A percentile compares a stretch with the other conserved stretches of the same genome.
Conservation (phyloP, 768 basidiomycete species). For the Rhodotorula babjevae region DNA sequence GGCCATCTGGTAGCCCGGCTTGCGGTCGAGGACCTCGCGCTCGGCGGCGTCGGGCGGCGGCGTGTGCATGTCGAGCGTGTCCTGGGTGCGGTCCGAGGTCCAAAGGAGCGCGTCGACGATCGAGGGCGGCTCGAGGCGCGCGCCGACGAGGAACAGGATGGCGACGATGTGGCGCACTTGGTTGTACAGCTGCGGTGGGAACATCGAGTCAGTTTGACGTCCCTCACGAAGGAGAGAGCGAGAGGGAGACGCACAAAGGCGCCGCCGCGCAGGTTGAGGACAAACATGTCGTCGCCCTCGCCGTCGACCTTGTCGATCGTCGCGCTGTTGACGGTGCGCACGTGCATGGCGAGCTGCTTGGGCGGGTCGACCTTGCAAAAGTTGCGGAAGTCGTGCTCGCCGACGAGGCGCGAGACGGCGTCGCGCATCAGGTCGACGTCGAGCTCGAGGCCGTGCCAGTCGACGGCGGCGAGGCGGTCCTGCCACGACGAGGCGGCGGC, state of each 20-base stretch:
- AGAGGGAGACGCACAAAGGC: slow-evolving; percentile 27
- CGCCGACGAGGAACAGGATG: slow-evolving; percentile 78
- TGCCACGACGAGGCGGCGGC: slow-evolving; percentile 20
- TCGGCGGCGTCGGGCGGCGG: slow-evolving; percentile 1
- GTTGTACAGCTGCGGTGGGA: slow-evolving; percentile 62
- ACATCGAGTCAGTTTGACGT: no score
- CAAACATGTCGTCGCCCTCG: slow-evolving; percentile 33
- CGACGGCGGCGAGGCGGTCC: slow-evolving; percentile 3
- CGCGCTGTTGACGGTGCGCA: slow-evolving; percentile 63
- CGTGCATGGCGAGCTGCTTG: slow-evolving; percentile 82
- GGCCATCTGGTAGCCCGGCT: slow-evolving; percentile 91
- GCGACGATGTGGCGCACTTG: slow-evolving; percentile 95
- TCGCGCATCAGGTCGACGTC: slow-evolving; percentile 70
- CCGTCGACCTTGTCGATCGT: slow-evolving; percentile 55
- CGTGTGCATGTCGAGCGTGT: background rate
- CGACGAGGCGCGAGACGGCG: slow-evolving; percentile 66
- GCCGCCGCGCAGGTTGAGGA: slow-evolving; percentile 35
- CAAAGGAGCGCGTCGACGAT: slow-evolving; percentile 72
- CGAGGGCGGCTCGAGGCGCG: slow-evolving; percentile 67
- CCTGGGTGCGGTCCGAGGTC: slow-evolving; percentile 53
- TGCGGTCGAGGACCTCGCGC: slow-evolving; percentile 51
- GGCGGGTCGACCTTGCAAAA: slow-evolving; percentile 86
- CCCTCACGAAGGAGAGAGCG: background rate
- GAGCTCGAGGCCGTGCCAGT: slow-evolving; percentile 49
- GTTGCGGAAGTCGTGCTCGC: slow-evolving; percentile 93